phyloP scores from a whole-genome alignment of 768 basidiomycete species.

The Gyrodon lividus region DNA sequence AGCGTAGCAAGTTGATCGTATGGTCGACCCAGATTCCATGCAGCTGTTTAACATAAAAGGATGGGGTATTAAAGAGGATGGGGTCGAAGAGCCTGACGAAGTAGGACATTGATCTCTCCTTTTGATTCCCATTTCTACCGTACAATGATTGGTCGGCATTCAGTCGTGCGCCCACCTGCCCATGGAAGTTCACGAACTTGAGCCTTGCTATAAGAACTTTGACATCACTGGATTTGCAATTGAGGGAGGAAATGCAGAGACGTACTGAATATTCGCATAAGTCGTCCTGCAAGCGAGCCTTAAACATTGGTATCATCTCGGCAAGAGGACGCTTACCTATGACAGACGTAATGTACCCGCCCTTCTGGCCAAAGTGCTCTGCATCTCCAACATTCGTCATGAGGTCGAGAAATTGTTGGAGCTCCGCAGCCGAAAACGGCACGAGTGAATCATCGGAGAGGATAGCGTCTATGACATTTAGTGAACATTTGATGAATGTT shows the following conservation, averaged over 20 bases:
- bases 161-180: constrained; percentile 37
- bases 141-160: constrained; percentile 26
- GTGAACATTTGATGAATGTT: neutral
- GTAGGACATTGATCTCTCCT: neutral
- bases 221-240: too few relatives aligned
- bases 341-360: neutral
- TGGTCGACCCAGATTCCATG: constrained; percentile 8
- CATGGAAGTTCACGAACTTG: constrained; percentile 36
- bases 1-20: constrained; percentile 1
- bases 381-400: neutral
- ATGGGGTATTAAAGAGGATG: constrained; percentile 2
- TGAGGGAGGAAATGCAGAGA: neutral
- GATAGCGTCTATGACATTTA: neutral
- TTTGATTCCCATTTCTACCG: neutral
- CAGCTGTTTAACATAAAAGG: neutral
- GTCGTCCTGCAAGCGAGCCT: neutral
- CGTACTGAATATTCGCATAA: neutral
- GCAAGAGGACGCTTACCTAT: neutral
- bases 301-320: neutral
- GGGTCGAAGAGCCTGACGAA: neutral
- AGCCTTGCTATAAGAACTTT: neutral
- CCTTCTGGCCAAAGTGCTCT: neutral
- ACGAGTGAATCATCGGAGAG: neutral
- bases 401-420: neutral
- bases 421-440: neutral